Evolutionary conservation across 768 basidiomycete genomes (phyloP), one percentile per base, ranked within the genome.

Genomic region (Trametopsis cervina): DNA sequence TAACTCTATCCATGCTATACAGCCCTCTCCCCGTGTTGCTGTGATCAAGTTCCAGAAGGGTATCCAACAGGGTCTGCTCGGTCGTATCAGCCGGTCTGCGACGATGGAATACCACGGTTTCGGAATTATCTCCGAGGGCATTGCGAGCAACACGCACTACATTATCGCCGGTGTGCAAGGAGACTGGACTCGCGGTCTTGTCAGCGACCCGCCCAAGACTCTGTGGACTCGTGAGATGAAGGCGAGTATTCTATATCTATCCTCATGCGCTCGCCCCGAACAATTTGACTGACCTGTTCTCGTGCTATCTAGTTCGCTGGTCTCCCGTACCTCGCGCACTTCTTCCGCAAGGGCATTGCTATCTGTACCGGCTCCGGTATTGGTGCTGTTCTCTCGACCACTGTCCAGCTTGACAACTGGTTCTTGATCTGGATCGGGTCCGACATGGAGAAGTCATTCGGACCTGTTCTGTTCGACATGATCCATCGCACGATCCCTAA

Each of bases 91-190:
- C 52, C 82, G 85, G 27, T 77, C 77, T 15, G 72, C 81, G 23
- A 72, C 86, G 52, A 77, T 79, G 82, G 86, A 89, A 63, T 89
- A 88, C 62, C 87, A 89, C 62, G 83, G 85, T 26, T 89, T 89
- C 53, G 86, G 85, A 44, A 81, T 83, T 52, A 75, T 89, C 49
- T 85, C 83, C 18, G 85, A 87, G 63, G 83, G 84, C 21, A 72
- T 68, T 2, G 74, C 85, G 54, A 79, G 87, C 9, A 80, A 83
- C 54, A 77, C 83, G 51, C 86, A 89, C 62, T 89, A 86, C 66
- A 70, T 89, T 70, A 83, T 89, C 46, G 83, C 82, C 56, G 86
- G 87, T 58, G 85, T 88, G 43, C 85, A 86, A 69, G 61, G 60
- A 54, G 87, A 89, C 64, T 89, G 89, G 64, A 89, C 86, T 23